Conservation (phyloP, 768 basidiomycete species). For the Collybia sp. region DNA sequence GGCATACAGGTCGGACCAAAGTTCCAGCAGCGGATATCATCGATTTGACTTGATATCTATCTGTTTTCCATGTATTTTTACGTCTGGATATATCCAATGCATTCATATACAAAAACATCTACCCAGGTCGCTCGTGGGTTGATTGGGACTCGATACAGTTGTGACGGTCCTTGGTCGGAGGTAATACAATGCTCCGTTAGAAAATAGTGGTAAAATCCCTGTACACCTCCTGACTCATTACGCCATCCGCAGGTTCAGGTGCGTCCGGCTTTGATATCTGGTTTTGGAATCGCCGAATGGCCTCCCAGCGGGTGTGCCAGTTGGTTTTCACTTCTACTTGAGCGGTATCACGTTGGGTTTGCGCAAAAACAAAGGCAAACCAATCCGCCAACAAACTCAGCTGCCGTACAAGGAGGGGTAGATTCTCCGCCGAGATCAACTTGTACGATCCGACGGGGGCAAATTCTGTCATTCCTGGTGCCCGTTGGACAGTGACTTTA, state of each 20-base stretch:
- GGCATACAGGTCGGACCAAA: background rate
- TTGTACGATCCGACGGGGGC: constrained; percentile 91
- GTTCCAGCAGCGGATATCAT: background rate
- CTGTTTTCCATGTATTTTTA: background rate
- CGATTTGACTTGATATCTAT: background rate
- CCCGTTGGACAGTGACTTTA: constrained; percentile 88
- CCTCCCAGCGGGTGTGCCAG: constrained; percentile 78
- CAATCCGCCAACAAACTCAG: constrained; percentile 85
- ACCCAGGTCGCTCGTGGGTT: too few relatives aligned
- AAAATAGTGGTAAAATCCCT: background rate
- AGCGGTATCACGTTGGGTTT: constrained; percentile 66
- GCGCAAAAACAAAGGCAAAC: constrained; percentile 80
- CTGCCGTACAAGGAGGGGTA: constrained; percentile 87
- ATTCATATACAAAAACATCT: too few relatives aligned
- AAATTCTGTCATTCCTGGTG: constrained; percentile 90
- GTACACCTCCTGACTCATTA: constrained; percentile 17
- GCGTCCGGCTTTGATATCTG: constrained; percentile 26
- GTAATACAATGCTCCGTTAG: background rate
- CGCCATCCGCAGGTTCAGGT: constrained; percentile 26
- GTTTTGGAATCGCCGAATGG: constrained; percentile 67
- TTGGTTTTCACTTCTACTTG: constrained; percentile 82
- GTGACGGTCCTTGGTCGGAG: too few relatives aligned
- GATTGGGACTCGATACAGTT: too few relatives aligned
- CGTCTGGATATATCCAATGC: background rate
- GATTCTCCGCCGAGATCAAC: constrained; percentile 82